Percentiles rank a stretch among this genome's conserved stretches.
Conservation (phyloP, 495 filamentous ascomycete species). For the Xylaria castorea region DNA sequence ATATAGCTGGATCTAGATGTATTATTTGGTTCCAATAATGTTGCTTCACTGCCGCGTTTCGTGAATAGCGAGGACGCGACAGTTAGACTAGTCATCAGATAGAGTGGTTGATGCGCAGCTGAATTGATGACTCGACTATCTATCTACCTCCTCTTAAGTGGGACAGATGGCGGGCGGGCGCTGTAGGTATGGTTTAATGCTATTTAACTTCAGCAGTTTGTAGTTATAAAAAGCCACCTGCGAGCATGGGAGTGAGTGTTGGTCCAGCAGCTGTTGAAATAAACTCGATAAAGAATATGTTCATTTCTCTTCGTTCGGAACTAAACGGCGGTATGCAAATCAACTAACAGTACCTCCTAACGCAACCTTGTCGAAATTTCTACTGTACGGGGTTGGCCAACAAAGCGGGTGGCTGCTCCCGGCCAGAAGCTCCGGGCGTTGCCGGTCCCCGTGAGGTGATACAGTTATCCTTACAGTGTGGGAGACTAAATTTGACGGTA, state of each 20-base stretch:
- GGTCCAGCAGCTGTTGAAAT: neutral
- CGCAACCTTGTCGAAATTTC: slow-evolving; percentile 4
- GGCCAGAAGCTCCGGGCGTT: slow-evolving; percentile 13
- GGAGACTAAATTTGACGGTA: neutral
- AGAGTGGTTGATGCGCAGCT: slow-evolving; percentile 4
- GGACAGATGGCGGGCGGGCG: neutral
- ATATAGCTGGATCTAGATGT: neutral
- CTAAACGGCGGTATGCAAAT: neutral
- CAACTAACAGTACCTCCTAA: neutral
- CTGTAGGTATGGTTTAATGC: neutral
- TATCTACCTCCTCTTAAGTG: neutral
- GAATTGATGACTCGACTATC: slow-evolving; percentile 2
- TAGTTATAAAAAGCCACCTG: neutral
- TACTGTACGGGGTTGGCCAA: neutral
- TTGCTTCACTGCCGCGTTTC: neutral
- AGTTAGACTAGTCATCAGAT: neutral
- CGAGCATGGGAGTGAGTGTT: neutral
- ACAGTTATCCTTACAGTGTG: slow-evolving; percentile 23
- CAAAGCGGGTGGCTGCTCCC: neutral
- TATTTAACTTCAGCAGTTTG: neutral
- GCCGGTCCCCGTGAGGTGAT: slow-evolving; percentile 1
- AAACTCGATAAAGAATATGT: neutral
- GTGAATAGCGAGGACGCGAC: neutral
- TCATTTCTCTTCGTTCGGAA: neutral
- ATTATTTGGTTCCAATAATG: neutral